phyloP scores from a whole-genome alignment of 1,139 yeast genomes.

The Saccharomycopsis hybrid region DNA sequence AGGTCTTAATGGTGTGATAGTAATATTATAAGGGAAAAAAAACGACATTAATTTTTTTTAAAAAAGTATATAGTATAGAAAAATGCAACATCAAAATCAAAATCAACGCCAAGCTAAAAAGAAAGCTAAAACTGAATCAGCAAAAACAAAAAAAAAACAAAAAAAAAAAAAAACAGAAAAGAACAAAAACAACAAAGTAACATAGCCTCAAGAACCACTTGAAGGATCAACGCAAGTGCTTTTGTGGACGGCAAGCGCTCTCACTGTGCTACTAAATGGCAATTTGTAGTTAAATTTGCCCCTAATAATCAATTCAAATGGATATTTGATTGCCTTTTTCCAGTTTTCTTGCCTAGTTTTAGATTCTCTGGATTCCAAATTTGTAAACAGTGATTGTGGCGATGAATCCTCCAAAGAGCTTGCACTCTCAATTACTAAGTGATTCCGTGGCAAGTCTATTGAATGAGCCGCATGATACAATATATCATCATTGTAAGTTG shows the following conservation, averaged over 20 bases:
- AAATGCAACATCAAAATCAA: too few species aligned
- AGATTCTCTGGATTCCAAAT: slow-evolving; percentile 14
- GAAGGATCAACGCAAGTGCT: slow-evolving; percentile 53
- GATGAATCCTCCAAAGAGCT: background rate
- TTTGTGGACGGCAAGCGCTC: slow-evolving; percentile 58
- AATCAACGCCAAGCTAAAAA: too few species aligned
- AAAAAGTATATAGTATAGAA: too few species aligned
- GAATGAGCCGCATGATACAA: background rate
- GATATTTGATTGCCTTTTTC: slow-evolving; percentile 69
- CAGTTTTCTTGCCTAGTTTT: slow-evolving; percentile 53
- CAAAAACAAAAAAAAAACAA: too few species aligned
- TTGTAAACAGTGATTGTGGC: background rate
- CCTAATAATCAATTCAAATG: slow-evolving; percentile 78
- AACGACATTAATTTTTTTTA: too few species aligned
- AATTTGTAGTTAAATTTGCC: slow-evolving; percentile 76
- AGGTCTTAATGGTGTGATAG: too few species aligned
- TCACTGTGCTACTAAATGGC: slow-evolving; percentile 52
- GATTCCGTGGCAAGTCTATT: too few species aligned
- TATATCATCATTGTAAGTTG: slow-evolving; percentile 18
- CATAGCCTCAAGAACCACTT: too few species aligned
- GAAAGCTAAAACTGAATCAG: too few species aligned
- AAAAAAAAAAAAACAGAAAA: too few species aligned
- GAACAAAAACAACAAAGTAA: too few species aligned
- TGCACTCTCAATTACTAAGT: slow-evolving; percentile 1
- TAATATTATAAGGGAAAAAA: too few species aligned